These are phyloP conservation scores for Hydrangea macrophylla DNA, from an alignment of 148 eudicot genomes.

Conservation along the genomic window DNA sequence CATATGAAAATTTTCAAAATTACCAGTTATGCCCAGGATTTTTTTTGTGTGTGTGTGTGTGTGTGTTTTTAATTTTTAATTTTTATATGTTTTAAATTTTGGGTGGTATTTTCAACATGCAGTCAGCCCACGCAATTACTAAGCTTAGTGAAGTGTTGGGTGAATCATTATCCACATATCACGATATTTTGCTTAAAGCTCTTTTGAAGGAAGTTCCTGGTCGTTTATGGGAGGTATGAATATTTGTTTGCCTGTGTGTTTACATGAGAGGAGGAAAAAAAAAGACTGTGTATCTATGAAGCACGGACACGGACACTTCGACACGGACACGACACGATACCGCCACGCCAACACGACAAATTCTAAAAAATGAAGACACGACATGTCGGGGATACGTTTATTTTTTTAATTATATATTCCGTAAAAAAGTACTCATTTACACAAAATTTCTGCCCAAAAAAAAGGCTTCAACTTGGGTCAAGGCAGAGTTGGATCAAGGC, in stretches of 20 bases:
- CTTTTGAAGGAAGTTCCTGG: slow-evolving; percentile 92
- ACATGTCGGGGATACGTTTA: too few species aligned
- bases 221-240: slow-evolving; percentile 90
- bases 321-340: too few species aligned
- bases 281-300: too few species aligned
- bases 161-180: slow-evolving; percentile 62
- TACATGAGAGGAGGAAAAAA: not conserved
- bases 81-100: slow-evolving; percentile 9
- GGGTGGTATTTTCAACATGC: slow-evolving; percentile 20
- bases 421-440: too few species aligned
- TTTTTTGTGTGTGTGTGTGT: not conserved
- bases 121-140: slow-evolving; percentile 79
- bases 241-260: slow-evolving; percentile 2
- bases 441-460: too few species aligned
- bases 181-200: slow-evolving; percentile 58
- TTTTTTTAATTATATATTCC: too few species aligned
- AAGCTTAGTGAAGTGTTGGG: slow-evolving; percentile 80
- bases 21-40: not conserved
- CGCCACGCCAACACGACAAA: too few species aligned
- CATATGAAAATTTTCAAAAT: not conserved
- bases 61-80: slow-evolving; percentile 3
- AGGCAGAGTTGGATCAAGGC: too few species aligned
- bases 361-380: too few species aligned
- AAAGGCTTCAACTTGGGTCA: too few species aligned
- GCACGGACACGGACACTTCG: too few species aligned